Evolutionary conservation across 805 yeast species (phyloP), one percentile per base, ranked within the genome.

Genomic region (Hanseniaspora mollemarum): DNA sequence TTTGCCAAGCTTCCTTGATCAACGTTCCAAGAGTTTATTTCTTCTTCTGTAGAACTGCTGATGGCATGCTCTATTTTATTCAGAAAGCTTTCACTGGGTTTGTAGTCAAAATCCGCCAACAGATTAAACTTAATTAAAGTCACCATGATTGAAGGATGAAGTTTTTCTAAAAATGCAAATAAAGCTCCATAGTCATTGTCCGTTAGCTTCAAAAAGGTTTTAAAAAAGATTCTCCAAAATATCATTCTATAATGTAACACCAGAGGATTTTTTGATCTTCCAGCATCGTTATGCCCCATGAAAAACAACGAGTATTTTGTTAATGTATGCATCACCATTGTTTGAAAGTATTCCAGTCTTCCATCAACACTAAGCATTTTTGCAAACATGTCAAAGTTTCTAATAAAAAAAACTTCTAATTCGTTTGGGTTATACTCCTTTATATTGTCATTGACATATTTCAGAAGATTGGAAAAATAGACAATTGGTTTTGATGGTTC

Each of bases 201-300:
- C 18, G 51, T 40, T 1, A 40, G n/a, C 8, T 40, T 40, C 35
- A 40, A 13, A 26, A 40, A 48, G 10, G 18, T 33, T 10, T 36
- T 25, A 21, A 48, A 48, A 18, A 48, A 48, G 22, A 40, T 40
- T 16, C 35, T 31, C 51, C 51, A 48, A 22, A 48, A 32, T 1
- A 13, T 31, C 9, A 4, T 6, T 39, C 32, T 21, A 22, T 37
- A 22, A 35, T 35, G 39, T 7, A 37, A 22, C 21, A 37, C 28
- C 28, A 37, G 22, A 21, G 26, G 5, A 6, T 22, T 37, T 37
- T 12, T 12, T 13, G 28, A 12, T 19, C 7, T 37, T 22, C 3
- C 16, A 21, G n/a, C 22, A 10, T 37, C n/a, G 4, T 37, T 13
- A 13, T 4, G 3, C 10, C 41, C 41, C 28, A 21, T 37, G 12